phyloP scores from a whole-genome alignment of 177 flowering plant genomes.

The Vitis hybrid region DNA sequence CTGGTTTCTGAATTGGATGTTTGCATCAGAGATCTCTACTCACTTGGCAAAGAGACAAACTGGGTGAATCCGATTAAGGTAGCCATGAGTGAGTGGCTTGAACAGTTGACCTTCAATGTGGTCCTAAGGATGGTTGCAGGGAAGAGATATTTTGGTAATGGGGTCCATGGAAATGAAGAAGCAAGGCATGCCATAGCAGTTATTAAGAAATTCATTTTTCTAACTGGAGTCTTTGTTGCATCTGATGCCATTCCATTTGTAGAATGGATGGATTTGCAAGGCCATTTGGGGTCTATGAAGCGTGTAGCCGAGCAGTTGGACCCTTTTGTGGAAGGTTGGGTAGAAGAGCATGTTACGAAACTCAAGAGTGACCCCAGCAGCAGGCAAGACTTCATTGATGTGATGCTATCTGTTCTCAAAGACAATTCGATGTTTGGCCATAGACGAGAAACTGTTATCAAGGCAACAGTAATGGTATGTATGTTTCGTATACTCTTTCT shows the following conservation, averaged over 20 bases:
- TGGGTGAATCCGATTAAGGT: background rate
- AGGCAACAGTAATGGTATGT: conserved; percentile 4
- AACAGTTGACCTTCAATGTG: conserved; percentile 21
- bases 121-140: conserved; percentile 29
- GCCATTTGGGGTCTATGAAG: conserved; percentile 29
- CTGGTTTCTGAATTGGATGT: conserved; percentile 11
- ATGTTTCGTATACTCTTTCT: background rate
- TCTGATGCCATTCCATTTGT: conserved; percentile 31
- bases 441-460: background rate
- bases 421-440: conserved; percentile 2
- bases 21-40: conserved; percentile 7
- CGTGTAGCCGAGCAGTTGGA: conserved; percentile 23
- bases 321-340: conserved; percentile 19
- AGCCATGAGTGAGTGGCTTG: conserved; percentile 22
- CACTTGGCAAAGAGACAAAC: background rate
- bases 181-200: conserved; percentile 12
- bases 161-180: background rate
- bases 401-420: conserved; percentile 27
- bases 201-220: conserved; percentile 20
- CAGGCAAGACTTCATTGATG: conserved; percentile 34
- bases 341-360: conserved; percentile 30
- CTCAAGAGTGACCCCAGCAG: background rate
- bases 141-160: conserved; percentile 22
- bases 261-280: conserved; percentile 26
- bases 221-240: conserved; percentile 14